Conservation (phyloP, 1,284 basidiomycete species). For the Austroboletus niveus region DNA sequence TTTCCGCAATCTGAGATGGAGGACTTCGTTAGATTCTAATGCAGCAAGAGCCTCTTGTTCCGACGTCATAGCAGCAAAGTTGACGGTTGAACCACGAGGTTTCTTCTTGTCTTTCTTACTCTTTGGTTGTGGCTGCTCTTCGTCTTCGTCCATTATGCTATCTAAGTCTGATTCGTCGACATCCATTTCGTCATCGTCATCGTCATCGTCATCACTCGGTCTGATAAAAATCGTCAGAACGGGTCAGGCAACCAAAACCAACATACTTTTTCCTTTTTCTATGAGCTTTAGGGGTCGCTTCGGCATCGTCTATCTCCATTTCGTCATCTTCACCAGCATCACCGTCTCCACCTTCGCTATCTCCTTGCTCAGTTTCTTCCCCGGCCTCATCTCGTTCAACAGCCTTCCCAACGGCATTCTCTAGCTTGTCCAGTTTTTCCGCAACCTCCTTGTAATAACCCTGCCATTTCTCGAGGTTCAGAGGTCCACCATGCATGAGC, state of each 20-base stretch:
- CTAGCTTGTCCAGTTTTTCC: constrained; percentile 59
- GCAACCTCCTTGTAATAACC: constrained; percentile 66
- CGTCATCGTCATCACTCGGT: constrained; percentile 17
- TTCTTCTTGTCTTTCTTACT: constrained; percentile 46
- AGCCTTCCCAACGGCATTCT: constrained; percentile 53
- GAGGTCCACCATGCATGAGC: constrained; percentile 78
- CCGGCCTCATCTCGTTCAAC: constrained; percentile 44
- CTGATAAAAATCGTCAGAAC: constrained; percentile 20
- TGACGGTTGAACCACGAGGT: constrained; percentile 67
- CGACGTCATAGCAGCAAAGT: constrained; percentile 59
- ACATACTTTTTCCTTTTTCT: constrained; percentile 25
- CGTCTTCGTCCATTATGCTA: constrained; percentile 35
- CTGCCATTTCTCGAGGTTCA: constrained; percentile 77
- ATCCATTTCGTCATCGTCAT: constrained; percentile 52
- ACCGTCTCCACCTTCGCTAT: constrained; percentile 37
- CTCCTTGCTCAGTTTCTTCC: constrained; percentile 40
- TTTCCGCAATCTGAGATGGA: constrained; percentile 76
- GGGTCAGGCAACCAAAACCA: not conserved
- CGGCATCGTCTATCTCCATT: constrained; percentile 29
- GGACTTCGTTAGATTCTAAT: constrained; percentile 63
- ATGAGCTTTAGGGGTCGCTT: constrained; percentile 34
- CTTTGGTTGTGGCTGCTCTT: constrained; percentile 30
- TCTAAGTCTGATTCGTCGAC: constrained; percentile 43
- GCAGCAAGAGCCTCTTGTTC: constrained; percentile 69
- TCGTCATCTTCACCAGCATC: constrained; percentile 34